Percentiles rank a stretch among this genome's conserved stretches.
These are phyloP conservation scores for Corynespora cassiicola DNA, from an alignment of 2,329 filamentous ascomycete genomes.

Conservation along the genomic window DNA sequence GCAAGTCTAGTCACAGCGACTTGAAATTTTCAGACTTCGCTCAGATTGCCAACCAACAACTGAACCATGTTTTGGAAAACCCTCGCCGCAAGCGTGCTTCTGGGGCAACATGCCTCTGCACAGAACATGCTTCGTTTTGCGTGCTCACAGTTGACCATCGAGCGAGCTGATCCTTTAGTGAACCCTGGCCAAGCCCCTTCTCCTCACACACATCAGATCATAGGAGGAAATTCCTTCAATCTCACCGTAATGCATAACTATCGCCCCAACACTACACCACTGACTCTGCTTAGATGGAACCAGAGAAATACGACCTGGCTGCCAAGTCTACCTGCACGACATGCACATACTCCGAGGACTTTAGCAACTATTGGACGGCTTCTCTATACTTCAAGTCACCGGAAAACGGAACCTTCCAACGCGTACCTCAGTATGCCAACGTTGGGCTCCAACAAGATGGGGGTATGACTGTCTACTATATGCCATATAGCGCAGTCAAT, in stretches of 20 bases:
- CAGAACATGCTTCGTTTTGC: conserved; percentile 44
- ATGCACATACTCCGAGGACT: conserved; percentile 38
- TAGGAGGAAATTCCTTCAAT: conserved; percentile 41
- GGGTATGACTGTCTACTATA: conserved; percentile 69
- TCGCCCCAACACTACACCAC: not conserved
- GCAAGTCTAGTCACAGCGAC: too few relatives aligned
- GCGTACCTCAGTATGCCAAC: conserved; percentile 38
- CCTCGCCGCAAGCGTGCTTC: conserved; percentile 24
- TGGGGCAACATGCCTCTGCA: conserved; percentile 30
- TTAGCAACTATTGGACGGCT: conserved; percentile 41
- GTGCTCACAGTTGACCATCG: conserved; percentile 48
- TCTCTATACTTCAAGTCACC: conserved; percentile 38
- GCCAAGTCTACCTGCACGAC: conserved; percentile 35
- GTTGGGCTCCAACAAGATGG: conserved; percentile 36
- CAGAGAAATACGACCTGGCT: conserved; percentile 28
- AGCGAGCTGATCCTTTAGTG: conserved; percentile 60
- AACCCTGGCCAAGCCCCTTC: conserved; percentile 31
- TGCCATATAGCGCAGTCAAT: conserved; percentile 70
- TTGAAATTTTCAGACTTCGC: too few relatives aligned
- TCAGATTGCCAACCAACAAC: too few relatives aligned
- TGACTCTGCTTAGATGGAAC: conserved; percentile 30
- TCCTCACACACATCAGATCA: conserved; percentile 40
- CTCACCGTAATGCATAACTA: conserved; percentile 25
- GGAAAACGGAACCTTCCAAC: conserved; percentile 41
- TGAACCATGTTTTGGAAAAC: conserved; percentile 31